Conservation (phyloP, 2,329 filamentous ascomycete genomes). For the Tothia fuscella region DNA sequence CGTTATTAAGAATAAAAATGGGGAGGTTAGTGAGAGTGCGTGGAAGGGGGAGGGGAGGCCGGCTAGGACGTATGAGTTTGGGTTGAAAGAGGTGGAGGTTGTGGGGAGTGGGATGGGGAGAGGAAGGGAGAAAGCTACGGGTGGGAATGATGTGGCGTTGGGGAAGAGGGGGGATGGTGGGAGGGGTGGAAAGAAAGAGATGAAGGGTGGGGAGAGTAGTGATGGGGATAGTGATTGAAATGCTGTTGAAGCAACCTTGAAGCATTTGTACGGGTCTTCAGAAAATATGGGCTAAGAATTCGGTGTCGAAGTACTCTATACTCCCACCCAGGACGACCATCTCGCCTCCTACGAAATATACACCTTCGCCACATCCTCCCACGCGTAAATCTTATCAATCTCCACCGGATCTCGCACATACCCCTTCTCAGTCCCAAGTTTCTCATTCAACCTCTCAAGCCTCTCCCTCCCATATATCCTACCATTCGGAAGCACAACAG, state of each 20-base stretch:
- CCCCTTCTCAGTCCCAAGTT: constrained; percentile 56
- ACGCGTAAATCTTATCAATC: constrained; percentile 45
- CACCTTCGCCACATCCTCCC: constrained; percentile 63
- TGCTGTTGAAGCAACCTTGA: no score
- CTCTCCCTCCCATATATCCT: constrained; percentile 69
- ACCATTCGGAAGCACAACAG: constrained; percentile 77
- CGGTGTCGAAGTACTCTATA: no score
- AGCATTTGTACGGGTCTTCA: no score
- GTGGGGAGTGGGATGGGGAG: no score
- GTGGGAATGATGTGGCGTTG: constrained; percentile 5
- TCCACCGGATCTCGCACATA: constrained; percentile 70
- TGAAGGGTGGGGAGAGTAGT: no score
- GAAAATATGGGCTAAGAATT: no score
- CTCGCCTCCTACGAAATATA: constrained; percentile 46
- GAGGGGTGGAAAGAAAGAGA: no score
- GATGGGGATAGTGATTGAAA: no score
- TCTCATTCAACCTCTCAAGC: constrained; percentile 65
- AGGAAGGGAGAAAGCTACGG: constrained; percentile 1
- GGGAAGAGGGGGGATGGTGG: background rate
- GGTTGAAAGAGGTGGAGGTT: constrained; percentile 7
- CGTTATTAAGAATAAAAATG: constrained; percentile 23
- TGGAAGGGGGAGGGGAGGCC: constrained; percentile 38
- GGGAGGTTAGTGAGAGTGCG: constrained; percentile 25
- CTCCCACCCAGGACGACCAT: no score
- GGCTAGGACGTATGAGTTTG: constrained; percentile 30